Percentiles rank a stretch among this genome's conserved stretches.
Evolutionary conservation across 768 basidiomycete genomes (phyloP).

Genomic region (Pholiota microspora): DNA sequence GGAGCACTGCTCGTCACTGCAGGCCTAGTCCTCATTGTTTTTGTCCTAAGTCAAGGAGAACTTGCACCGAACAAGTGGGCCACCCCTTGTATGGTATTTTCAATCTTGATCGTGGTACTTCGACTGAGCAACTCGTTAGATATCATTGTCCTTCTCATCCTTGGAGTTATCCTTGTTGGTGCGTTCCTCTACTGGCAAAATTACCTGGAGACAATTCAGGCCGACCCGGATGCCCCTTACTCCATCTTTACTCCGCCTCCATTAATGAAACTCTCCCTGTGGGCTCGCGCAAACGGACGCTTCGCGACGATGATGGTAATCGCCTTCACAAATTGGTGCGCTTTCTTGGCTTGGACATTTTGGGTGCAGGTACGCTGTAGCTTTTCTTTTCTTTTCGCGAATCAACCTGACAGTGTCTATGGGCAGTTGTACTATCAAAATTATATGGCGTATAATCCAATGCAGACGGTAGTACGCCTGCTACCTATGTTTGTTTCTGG

Average conservation of each 20-base stretch:
- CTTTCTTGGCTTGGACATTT: constrained; percentile 53
- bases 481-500: constrained; percentile 74
- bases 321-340: constrained; percentile 63
- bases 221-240: constrained; percentile 16
- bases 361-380: constrained; percentile 24
- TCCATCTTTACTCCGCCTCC: constrained; percentile 49
- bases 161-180: constrained; percentile 54
- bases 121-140: constrained; percentile 36
- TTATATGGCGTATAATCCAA: constrained; percentile 50
- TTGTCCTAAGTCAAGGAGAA: constrained; percentile 68
- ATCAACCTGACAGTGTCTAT: background rate
- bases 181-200: constrained; percentile 67
- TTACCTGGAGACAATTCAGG: constrained; percentile 48
- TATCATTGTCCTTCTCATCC: constrained; percentile 66
- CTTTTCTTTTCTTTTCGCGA: background rate
- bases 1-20: constrained; percentile 63
- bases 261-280: constrained; percentile 61
- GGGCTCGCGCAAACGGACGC: constrained; percentile 59
- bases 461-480: constrained; percentile 63
- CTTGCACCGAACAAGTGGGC: constrained; percentile 59
- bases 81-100: constrained; percentile 32
- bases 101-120: background rate
- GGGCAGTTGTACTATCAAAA: constrained; percentile 70
- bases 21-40: constrained; percentile 69
- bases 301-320: constrained; percentile 60